Base-by-base conservation (phyloP, 495 filamentous ascomycete genomes). In the Penicillium tannophilum region DNA sequence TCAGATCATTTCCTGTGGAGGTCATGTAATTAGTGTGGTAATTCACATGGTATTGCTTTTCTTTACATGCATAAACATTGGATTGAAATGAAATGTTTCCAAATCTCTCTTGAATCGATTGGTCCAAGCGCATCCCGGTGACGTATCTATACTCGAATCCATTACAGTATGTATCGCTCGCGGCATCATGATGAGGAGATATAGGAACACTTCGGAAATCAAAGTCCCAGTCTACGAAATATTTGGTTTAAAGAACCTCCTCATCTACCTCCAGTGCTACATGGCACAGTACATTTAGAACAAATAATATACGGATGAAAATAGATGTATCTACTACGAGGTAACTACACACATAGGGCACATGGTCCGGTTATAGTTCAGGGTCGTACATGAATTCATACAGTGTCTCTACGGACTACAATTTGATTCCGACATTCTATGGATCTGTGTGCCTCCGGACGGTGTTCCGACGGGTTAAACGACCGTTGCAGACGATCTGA, bases 1-100 rank as follows among this genome's bases (percentile, higher is more conserved):
- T 63, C 55, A 58, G 47, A 65, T 68, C 63, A 65, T 68, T 66
- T 68, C 60, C 60, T 49, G 47, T 31, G 45, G 19, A 52, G 26
- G 20, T 12, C 9, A 6, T 19, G 47, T 30, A 35, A 20, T 24
- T 23, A n/a, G 16, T 10, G 42, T 17, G 42, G n/a, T 17, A 20
- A 20, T 45, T 41, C 11, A 41, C n/a, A 41, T 7, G 4, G 28
- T 28, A 28, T 28, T 28, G 1, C 28, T 41, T 41, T 41, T 41
- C 10, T 8, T 41, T 41, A 41, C 36, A 41, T 41, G 36, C n/a
- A 41, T 41, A 41, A 17, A 44, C 16, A 11, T 23, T 46, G 17
- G 14, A 41, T 41, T 17, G 14, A 41, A 41, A 41, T 6, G 14
- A n/a, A 17, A 24, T 46, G 43, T 46, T 0, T 11, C 12, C n/a